These are phyloP conservation scores for Papilionanthe hybrid DNA, from an alignment of 116 monocot genomes.

Conservation along the genomic window DNA sequence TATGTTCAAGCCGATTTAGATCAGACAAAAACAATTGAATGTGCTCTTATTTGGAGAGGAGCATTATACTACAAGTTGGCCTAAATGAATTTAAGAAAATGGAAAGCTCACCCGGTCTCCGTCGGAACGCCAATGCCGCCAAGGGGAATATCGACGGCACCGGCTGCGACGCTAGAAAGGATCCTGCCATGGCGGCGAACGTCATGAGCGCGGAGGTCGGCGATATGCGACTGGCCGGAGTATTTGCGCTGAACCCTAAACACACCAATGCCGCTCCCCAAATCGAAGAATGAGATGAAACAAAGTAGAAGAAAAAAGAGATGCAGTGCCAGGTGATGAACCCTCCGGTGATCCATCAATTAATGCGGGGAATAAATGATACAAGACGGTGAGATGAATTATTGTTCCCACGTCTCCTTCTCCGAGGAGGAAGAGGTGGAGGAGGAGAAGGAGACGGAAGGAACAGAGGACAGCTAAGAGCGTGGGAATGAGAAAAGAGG, in stretches of 20 bases:
- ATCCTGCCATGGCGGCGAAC: constrained; percentile 45
- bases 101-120: constrained; percentile 29
- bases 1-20: too few relatives aligned
- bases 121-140: constrained; percentile 65
- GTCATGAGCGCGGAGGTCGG: constrained; percentile 62
- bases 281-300: not conserved
- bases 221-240: constrained; percentile 16
- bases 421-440: not conserved
- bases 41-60: too few relatives aligned
- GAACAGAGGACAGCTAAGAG: not conserved
- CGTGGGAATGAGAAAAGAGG: not conserved
- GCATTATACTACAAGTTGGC: too few relatives aligned
- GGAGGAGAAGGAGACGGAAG: not conserved
- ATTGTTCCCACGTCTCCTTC: not conserved
- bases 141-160: constrained; percentile 51
- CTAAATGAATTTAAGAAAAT: too few relatives aligned
- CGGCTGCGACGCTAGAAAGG: constrained; percentile 17
- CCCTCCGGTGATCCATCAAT: constrained; percentile 8
- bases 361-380: not conserved
- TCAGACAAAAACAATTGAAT: too few relatives aligned
- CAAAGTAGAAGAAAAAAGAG: constrained; percentile 2
- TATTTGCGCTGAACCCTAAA: constrained; percentile 55
- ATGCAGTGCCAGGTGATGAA: not conserved
- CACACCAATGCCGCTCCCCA: constrained; percentile 27
- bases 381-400: not conserved